phyloP scores from a whole-genome alignment of 2,329 filamentous ascomycete species.

The Colletotrichum graminicola region DNA sequence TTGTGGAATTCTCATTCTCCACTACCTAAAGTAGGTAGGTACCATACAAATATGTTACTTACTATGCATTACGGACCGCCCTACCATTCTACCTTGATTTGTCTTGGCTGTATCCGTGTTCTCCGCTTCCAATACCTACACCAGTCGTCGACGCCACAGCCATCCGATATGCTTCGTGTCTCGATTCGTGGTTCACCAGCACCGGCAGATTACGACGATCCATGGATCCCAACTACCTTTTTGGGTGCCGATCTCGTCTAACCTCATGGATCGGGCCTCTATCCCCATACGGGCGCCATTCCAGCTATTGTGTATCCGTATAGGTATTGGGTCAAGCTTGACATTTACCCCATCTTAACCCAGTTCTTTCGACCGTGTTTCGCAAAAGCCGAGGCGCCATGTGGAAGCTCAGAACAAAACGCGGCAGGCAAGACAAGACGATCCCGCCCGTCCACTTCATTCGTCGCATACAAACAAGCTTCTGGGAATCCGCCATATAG shows the following conservation, averaged over 20 bases:
- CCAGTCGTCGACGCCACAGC: conserved; percentile 1
- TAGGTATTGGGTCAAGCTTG: background rate
- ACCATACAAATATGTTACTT: too few relatives aligned
- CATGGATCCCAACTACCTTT: background rate
- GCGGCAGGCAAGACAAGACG: background rate
- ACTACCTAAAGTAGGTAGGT: background rate
- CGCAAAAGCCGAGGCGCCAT: conserved; percentile 30
- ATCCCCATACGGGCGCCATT: background rate
- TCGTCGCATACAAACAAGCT: conserved; percentile 31
- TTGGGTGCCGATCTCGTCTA: background rate
- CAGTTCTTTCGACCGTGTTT: conserved; percentile 8
- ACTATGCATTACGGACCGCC: background rate
- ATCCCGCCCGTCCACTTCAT: conserved; percentile 6
- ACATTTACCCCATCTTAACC: background rate
- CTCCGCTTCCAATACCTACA: background rate
- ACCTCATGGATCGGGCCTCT: background rate
- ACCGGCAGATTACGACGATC: background rate
- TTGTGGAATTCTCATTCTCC: conserved; percentile 1
- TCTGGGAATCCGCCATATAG: conserved; percentile 15
- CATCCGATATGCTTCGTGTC: background rate
- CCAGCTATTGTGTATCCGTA: conserved; percentile 6
- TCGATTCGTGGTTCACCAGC: background rate
- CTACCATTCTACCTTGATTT: background rate
- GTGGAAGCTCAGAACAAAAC: conserved; percentile 4
- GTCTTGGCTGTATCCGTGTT: background rate